Base-by-base conservation (phyloP, 495 filamentous ascomycete species). In the Mytilinidion resinicola region DNA sequence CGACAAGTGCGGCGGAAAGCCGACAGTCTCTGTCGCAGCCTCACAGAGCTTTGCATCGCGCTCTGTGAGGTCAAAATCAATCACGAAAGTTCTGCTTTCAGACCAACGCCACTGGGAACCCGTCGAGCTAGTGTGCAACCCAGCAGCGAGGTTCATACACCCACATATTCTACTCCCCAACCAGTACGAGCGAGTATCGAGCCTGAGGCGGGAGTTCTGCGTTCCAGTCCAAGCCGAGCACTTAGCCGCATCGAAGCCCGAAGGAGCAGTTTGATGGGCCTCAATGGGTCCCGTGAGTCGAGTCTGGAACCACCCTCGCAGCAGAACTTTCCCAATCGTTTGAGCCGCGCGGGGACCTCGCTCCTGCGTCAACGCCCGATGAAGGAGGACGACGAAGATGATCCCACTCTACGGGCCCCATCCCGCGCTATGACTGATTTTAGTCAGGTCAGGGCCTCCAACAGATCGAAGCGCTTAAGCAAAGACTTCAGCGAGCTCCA, bases 31-130 rank as follows among this genome's bases (percentile, higher is more conserved):
- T 97, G 95, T 72, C 82, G 93, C 48, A 91, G 87, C 63, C 73
- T 98, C 56, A 97, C 93, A 1, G 93, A 98, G 66, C 77, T 98
- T 20, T 96, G 89, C 67, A 80, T 98, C 39, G 89, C 90, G 14
- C 74, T 98, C 43, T 86, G 87, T 51, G 86, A 90, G 56, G 78
- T 68, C 51, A 62, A 72, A 59, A 51, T 49, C 55, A 74, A 52
- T 61, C 69, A 50, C 54, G 44, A 71, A 20, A 67, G 64, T 36
- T 60, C 64, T 12, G 60, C 60, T 6, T 9, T 63, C 15, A 38
- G 67, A 42, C 47, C 64, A 1, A 21, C 48, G 35, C 73, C 67
- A 34, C 59, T 68, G 14, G 73, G 71, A 10, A 53, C 70, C 9
- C 53, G 59, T 57, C 15, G 75, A 69, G 63, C 69, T 56, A 65